Conservation (phyloP, 2,329 filamentous ascomycete genomes). For the Colletotrichum truncatum region DNA sequence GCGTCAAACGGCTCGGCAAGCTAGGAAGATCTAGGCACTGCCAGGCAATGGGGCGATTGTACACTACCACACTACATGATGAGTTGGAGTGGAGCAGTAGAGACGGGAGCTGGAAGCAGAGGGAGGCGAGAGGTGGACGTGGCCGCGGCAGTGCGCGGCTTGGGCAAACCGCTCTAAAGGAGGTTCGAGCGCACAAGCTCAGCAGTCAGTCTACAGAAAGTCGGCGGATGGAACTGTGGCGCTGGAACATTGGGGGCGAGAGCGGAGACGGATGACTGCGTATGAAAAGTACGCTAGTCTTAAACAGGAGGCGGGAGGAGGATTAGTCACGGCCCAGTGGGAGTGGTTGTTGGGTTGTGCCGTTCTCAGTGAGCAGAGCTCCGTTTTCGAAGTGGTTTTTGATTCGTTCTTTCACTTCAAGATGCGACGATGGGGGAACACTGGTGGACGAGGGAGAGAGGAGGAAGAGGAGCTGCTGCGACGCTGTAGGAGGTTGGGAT, state of each 20-base stretch:
- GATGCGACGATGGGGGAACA: conserved; percentile 9
- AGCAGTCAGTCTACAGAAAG: neutral
- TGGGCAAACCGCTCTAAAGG: neutral
- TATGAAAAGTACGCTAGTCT: neutral
- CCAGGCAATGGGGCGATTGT: neutral
- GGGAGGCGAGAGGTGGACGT: neutral
- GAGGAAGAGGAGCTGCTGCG: conserved; percentile 20
- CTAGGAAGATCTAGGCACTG: conserved; percentile 13
- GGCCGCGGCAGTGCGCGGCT: neutral
- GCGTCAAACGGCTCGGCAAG: conserved; percentile 18
- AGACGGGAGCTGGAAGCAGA: neutral
- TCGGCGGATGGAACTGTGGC: conserved; percentile 5
- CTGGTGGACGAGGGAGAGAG: neutral
- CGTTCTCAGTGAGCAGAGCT: conserved; percentile 23
- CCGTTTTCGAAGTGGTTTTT: conserved; percentile 12
- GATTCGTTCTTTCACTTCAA: conserved; percentile 23
- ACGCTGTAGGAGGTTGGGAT: conserved; percentile 26
- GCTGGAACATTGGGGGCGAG: conserved; percentile 14
- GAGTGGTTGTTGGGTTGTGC: conserved; percentile 4
- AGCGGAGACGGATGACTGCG: neutral
- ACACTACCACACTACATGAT: no score
- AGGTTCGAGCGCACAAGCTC: neutral
- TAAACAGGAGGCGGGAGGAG: neutral
- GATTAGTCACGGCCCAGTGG: conserved; percentile 11
- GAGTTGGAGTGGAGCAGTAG: conserved; percentile 9